These are phyloP conservation scores for Arthrobotrys sphaeroides DNA, from an alignment of 2,329 filamentous ascomycete species.

Conservation along the genomic window DNA sequence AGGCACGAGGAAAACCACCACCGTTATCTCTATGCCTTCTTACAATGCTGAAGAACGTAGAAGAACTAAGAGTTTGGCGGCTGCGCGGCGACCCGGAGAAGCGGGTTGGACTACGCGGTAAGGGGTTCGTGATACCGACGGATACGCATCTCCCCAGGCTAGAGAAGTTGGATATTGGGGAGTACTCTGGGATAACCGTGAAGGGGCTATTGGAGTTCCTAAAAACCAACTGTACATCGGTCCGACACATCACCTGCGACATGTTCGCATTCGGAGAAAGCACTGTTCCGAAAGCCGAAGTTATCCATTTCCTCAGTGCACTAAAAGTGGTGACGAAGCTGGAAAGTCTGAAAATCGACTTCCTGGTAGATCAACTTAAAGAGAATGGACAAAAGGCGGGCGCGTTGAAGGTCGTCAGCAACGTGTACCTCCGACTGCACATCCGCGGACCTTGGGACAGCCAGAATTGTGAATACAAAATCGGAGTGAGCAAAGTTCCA, in stretches of 20 bases:
- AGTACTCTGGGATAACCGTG: slow-evolving; percentile 17
- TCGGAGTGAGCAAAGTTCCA: slow-evolving; percentile 23
- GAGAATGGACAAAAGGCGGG: background rate
- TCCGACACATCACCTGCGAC: slow-evolving; percentile 25
- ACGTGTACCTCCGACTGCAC: slow-evolving; percentile 23
- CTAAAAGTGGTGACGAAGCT: slow-evolving; percentile 10
- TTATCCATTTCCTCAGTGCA: slow-evolving; percentile 12
- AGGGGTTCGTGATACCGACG: slow-evolving; percentile 27
- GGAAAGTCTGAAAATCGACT: slow-evolving; percentile 25
- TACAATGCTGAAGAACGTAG: slow-evolving; percentile 39
- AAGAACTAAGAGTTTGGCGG: slow-evolving; percentile 39
- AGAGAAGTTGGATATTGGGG: slow-evolving; percentile 27
- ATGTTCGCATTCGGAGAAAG: slow-evolving; percentile 26
- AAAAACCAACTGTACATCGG: slow-evolving; percentile 4
- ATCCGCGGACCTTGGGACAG: slow-evolving; percentile 10
- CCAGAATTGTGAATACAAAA: slow-evolving; percentile 25
- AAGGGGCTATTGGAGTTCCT: slow-evolving; percentile 17
- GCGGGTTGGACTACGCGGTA: background rate
- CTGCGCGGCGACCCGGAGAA: slow-evolving; percentile 13
- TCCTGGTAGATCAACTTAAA: background rate
- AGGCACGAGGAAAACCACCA: slow-evolving; percentile 1
- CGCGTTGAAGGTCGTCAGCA: background rate
- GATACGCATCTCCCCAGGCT: slow-evolving; percentile 16
- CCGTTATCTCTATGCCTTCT: slow-evolving; percentile 25
- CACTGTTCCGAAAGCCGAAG: slow-evolving; percentile 12